Evolutionary conservation across 768 basidiomycete genomes (phyloP).

Genomic region (Agaricus subrufescens): DNA sequence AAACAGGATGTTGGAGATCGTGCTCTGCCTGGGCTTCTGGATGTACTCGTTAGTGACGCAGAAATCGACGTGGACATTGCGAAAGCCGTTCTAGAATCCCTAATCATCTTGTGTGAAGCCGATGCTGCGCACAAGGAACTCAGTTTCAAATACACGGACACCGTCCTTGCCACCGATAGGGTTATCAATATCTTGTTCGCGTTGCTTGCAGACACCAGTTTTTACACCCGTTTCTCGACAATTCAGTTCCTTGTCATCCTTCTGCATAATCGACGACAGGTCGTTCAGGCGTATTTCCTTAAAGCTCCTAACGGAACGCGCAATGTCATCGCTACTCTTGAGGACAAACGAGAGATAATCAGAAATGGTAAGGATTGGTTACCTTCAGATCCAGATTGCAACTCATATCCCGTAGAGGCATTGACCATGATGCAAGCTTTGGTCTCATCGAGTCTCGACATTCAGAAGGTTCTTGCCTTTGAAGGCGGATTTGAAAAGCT

Average conservation of each 20-base stretch:
- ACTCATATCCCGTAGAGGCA: conserved; percentile 51
- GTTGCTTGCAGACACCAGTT: conserved; percentile 69
- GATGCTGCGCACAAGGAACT: conserved; percentile 57
- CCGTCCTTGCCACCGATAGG: conserved; percentile 67
- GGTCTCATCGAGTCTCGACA: conserved; percentile 82
- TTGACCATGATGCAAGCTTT: conserved; percentile 79
- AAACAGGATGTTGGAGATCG: conserved; percentile 82
- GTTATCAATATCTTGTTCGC: conserved; percentile 71
- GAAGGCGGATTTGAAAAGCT: conserved; percentile 96
- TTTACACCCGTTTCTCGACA: conserved; percentile 82
- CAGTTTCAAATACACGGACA: conserved; percentile 82
- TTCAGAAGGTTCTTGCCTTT: conserved; percentile 95
- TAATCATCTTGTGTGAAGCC: conserved; percentile 82
- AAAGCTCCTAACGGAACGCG: conserved; percentile 74
- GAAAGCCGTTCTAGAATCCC: conserved; percentile 88
- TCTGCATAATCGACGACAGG: conserved; percentile 75
- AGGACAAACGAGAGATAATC: conserved; percentile 86
- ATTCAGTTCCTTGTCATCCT: conserved; percentile 79
- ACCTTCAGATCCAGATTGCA: not conserved
- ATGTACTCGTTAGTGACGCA: conserved; percentile 82
- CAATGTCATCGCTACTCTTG: conserved; percentile 68
- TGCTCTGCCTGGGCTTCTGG: conserved; percentile 73
- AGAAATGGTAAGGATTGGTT: conserved; percentile 61
- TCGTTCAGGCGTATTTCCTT: conserved; percentile 88
- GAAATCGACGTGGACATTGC: conserved; percentile 89